phyloP scores from a whole-genome alignment of 257 asterid genomes.

The Scutellaria barbata region DNA sequence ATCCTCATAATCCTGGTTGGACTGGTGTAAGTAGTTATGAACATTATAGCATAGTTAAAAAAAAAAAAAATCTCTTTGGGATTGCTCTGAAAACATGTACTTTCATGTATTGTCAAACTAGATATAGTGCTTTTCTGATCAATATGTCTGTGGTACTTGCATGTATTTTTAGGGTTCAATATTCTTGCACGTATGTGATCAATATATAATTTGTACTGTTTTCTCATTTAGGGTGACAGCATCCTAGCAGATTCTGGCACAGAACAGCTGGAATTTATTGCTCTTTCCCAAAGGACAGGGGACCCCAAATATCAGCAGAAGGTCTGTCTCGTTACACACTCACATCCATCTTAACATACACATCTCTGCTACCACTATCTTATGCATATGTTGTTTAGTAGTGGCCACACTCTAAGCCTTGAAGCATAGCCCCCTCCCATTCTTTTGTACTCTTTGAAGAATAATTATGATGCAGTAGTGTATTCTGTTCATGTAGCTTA shows the following conservation, averaged over 20 bases:
- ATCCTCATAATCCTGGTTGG: constrained; percentile 99
- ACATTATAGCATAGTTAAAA: neutral
- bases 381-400: too few species aligned
- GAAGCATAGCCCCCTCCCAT: too few species aligned
- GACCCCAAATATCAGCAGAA: constrained; percentile 87
- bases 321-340: constrained; percentile 42
- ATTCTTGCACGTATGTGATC: constrained; percentile 9
- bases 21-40: constrained; percentile 74
- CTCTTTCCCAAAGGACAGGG: constrained; percentile 96
- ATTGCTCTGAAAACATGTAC: neutral
- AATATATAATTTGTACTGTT: constrained; percentile 20
- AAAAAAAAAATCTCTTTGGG: neutral
- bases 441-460: neutral
- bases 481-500: constrained; percentile 11
- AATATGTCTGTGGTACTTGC: neutral
- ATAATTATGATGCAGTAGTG: constrained; percentile 18
- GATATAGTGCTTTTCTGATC: constrained; percentile 19
- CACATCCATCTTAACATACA: too few species aligned
- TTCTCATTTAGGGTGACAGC: constrained; percentile 82
- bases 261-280: constrained; percentile 97
- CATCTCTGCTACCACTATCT: too few species aligned
- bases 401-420: too few species aligned
- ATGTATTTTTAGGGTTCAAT: constrained; percentile 2
- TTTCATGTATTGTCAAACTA: constrained; percentile 17
- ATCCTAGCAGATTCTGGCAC: constrained; percentile 98